Base-by-base conservation (phyloP, 306 rosid genomes). In the Neltuma alba region DNA sequence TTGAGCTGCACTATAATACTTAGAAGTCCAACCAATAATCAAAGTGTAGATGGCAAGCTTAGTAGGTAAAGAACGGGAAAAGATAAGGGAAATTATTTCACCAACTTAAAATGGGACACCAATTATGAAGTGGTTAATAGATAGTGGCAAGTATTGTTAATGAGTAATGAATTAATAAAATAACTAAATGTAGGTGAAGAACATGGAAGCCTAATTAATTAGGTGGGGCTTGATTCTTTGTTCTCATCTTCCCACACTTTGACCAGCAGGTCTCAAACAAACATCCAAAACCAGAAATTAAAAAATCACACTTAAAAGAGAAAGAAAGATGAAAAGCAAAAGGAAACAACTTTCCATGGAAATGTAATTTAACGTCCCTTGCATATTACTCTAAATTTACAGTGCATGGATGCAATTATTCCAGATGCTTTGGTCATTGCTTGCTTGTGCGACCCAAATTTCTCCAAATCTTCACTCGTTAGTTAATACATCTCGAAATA, bases 181-280 rank as follows among this genome's bases (percentile, higher is more conserved):
- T 30, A 6, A 62, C 57, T 31, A 28, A 61, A 31, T 6, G 18
- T 16, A 62, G 40, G 23, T 62, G 21, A 62, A 62, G 38, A 62
- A 2, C 42, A 6, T 7, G 7, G 42, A 18, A 7, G 42, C 13
- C 33, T 11, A 37, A 36, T n/a, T 38, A 31, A 65, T 84, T 81
- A 34, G 66, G 82, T 84, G 82, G 78, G 64, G 30, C 36, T 41
- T 21, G 13, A 16, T 45, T 52, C 5, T 64, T 62, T 63, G n/a
- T n/a, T 63, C 65, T 11, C 38, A 21, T 60, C 50, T 64, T 72
- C 58, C 37, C 80, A 47, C 54, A 45, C 28, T 69, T 23, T 60
- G 72, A 73, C 70, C 58, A 72, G 42, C 48, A 14, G 74, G 55
- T 74, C 63, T 66, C n/a, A 48, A 18, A n/a, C n/a, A n/a, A n/a